Evolutionary conservation across 768 basidiomycete species (phyloP).

Genomic region (Pilatotrama ljubarskyi): DNA sequence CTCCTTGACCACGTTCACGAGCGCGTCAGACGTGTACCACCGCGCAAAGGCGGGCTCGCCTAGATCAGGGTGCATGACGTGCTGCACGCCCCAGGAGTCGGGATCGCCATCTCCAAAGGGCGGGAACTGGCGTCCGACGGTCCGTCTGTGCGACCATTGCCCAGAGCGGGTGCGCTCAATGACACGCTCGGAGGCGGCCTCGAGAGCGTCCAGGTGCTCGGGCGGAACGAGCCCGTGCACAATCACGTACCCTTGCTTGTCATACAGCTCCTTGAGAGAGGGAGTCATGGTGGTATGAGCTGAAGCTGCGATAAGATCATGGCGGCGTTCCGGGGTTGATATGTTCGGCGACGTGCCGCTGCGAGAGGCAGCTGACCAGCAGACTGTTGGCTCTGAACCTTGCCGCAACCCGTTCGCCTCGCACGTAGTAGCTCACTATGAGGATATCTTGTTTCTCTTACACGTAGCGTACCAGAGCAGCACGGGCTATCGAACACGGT

Average conservation of each 20-base stretch:
- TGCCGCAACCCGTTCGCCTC: no score
- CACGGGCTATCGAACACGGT: no score
- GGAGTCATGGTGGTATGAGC: conserved; percentile 7
- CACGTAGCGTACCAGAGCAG: no score
- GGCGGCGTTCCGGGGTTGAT: no score
- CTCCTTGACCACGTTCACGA: conserved; percentile 44
- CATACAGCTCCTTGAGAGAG: conserved; percentile 50
- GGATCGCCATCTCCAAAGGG: conserved; percentile 59
- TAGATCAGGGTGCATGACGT: conserved; percentile 78
- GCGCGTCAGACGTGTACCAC: conserved; percentile 63
- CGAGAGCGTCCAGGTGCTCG: conserved; percentile 40
- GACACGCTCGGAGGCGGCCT: conserved; percentile 51
- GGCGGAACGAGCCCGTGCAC: conserved; percentile 54
- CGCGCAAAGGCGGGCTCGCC: conserved; percentile 56
- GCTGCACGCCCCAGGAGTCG: conserved; percentile 82
- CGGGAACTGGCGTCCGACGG: conserved; percentile 79
- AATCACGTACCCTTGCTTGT: conserved; percentile 65
- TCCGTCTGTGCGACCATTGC: conserved; percentile 63
- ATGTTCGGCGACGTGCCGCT: no score
- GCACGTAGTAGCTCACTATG: no score
- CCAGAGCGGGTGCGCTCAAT: conserved; percentile 57
- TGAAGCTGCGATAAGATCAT: background rate
- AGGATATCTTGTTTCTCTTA: no score
- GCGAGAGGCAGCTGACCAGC: conserved; percentile 7
- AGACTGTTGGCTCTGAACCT: no score